Percentiles rank a stretch among this genome's conserved stretches.
phyloP scores from a whole-genome alignment of 192 early-diverging fungal species.

The Irineochytrium annulatum region DNA sequence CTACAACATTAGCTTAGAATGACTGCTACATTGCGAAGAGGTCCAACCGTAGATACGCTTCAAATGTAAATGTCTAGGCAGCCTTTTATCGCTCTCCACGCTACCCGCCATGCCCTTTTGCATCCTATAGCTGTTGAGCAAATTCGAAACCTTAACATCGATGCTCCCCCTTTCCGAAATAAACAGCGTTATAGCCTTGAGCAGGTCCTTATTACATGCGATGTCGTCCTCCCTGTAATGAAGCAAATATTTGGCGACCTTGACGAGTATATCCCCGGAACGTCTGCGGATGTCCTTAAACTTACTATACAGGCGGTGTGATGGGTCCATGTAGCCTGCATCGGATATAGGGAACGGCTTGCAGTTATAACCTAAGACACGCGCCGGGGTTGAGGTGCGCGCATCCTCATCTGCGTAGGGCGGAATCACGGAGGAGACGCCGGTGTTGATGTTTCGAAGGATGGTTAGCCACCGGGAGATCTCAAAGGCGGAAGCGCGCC shows the following conservation, averaged over 20 bases:
- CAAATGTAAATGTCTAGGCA: constrained; percentile 29
- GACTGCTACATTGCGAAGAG: not conserved
- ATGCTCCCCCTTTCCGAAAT: constrained; percentile 10
- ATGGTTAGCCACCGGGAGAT: constrained; percentile 25
- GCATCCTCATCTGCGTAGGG: constrained; percentile 15
- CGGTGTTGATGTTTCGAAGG: constrained; percentile 4
- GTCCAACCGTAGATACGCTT: constrained; percentile 14
- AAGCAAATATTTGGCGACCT: constrained; percentile 51
- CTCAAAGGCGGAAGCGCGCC: constrained; percentile 18
- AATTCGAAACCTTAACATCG: not conserved
- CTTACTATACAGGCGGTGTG: not conserved
- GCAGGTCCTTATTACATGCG: constrained; percentile 67
- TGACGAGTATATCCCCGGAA: constrained; percentile 52
- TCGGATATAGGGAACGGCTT: not conserved
- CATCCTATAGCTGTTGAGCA: constrained; percentile 13
- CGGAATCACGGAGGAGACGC: constrained; percentile 19
- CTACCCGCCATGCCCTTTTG: not conserved
- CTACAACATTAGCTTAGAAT: too few relatives aligned
- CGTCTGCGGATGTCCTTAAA: not conserved
- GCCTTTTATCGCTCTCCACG: constrained; percentile 9
- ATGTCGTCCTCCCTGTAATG: constrained; percentile 67
- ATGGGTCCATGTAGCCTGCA: not conserved
- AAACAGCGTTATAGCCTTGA: constrained; percentile 35
- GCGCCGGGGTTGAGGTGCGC: not conserved
- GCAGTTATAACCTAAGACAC: not conserved